Conservation (phyloP, 1,139 yeast genomes). For the Debaryomyces udenii region DNA sequence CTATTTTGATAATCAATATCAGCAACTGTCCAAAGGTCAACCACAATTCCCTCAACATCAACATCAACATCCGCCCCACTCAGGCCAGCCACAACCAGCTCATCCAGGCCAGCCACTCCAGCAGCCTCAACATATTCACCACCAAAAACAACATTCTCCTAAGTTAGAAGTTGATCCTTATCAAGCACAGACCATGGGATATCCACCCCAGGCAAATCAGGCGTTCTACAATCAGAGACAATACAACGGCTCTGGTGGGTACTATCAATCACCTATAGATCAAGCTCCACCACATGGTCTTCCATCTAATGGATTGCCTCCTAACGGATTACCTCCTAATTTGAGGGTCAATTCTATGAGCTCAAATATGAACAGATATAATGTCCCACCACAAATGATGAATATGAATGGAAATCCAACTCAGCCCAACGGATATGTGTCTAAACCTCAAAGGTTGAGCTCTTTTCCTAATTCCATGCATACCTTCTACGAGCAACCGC, state of each 20-base stretch:
- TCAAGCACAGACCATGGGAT: background rate
- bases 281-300: conserved; percentile 42
- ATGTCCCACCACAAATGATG: conserved; percentile 11
- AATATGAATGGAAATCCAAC: conserved; percentile 13
- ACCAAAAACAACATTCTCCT: conserved; percentile 12
- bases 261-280: conserved; percentile 23
- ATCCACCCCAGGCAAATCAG: conserved; percentile 9
- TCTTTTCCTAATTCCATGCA: conserved; percentile 22
- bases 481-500: conserved; percentile 17
- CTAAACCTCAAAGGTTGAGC: conserved; percentile 17
- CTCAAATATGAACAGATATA: conserved; percentile 7
- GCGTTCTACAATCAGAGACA: conserved; percentile 11
- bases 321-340: conserved; percentile 31
- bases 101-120: conserved; percentile 15
- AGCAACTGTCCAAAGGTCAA: conserved; percentile 8
- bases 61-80: conserved; percentile 10
- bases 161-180: conserved; percentile 1
- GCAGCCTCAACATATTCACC: conserved; percentile 12
- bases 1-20: conserved; percentile 13
- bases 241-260: conserved; percentile 13
- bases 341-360: conserved; percentile 19
- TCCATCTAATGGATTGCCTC: conserved; percentile 38
- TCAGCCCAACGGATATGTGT: conserved; percentile 7
- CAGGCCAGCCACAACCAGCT: conserved; percentile 5
- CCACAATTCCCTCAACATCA: conserved; percentile 7